Conservation (phyloP, 495 filamentous ascomycete genomes). For the Xylaria castorea region DNA sequence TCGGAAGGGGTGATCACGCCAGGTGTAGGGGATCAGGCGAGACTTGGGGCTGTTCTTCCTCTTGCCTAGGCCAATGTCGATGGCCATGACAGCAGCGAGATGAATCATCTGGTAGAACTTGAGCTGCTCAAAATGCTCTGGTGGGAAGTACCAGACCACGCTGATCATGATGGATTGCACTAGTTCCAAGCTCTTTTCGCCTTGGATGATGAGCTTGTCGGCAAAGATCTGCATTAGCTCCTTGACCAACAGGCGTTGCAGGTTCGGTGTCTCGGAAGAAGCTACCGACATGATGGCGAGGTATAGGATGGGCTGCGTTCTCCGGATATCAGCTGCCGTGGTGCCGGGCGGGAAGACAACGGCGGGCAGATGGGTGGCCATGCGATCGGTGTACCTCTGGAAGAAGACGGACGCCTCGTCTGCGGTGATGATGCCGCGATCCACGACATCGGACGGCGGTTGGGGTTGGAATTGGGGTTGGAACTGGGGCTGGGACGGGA, state of each 20-base stretch:
- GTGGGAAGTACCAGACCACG: slow-evolving; percentile 82
- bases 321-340: slow-evolving; percentile 70
- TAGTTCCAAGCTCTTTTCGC: slow-evolving; percentile 85
- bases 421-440: slow-evolving; percentile 69
- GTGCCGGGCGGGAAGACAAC: slow-evolving; percentile 76
- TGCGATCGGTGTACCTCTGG: slow-evolving; percentile 68
- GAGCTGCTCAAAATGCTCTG: slow-evolving; percentile 82
- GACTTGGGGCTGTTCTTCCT: slow-evolving; percentile 52
- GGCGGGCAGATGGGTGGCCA: slow-evolving; percentile 75
- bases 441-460: slow-evolving; percentile 64
- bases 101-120: slow-evolving; percentile 92
- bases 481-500: no score
- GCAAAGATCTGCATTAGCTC: slow-evolving; percentile 77
- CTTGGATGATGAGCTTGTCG: slow-evolving; percentile 73
- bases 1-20: slow-evolving; percentile 57
- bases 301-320: slow-evolving; percentile 78
- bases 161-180: slow-evolving; percentile 79
- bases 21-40: slow-evolving; percentile 47
- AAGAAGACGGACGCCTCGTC: slow-evolving; percentile 71
- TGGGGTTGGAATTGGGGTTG: background rate
- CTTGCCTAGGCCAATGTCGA: slow-evolving; percentile 84
- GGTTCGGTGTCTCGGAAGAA: slow-evolving; percentile 62
- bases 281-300: slow-evolving; percentile 78
- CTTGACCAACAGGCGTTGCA: slow-evolving; percentile 67
- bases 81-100: slow-evolving; percentile 80